Conservation (phyloP, 2,329 filamentous ascomycete species). For the Akanthomyces uredinophilus region DNA sequence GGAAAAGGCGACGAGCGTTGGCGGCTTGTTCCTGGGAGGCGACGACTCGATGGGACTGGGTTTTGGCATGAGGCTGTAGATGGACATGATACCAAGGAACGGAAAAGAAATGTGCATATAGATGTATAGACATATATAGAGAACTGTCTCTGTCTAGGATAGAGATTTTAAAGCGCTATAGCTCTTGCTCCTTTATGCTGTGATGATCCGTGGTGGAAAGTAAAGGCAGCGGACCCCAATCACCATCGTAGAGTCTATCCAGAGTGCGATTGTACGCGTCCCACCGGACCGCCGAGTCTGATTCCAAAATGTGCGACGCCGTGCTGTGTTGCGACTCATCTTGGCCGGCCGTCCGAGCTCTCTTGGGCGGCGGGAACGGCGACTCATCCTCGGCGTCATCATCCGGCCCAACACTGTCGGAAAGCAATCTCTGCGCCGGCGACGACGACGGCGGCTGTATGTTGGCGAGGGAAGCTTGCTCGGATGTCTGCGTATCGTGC, state of each 20-base stretch:
- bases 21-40: slow-evolving; percentile 32
- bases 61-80: slow-evolving; percentile 14
- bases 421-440: neutral
- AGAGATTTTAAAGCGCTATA: slow-evolving; percentile 21
- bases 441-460: neutral
- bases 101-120: neutral
- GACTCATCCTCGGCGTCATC: neutral
- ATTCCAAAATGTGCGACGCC: slow-evolving; percentile 16
- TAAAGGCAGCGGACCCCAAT: slow-evolving; percentile 29
- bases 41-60: slow-evolving; percentile 59
- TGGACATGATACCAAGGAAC: neutral
- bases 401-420: neutral
- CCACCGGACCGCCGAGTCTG: slow-evolving; percentile 23
- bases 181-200: slow-evolving; percentile 27
- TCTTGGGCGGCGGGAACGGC: neutral
- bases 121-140: no score
- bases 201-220: slow-evolving; percentile 33
- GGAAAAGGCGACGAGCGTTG: slow-evolving; percentile 35
- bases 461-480: neutral
- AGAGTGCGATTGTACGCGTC: slow-evolving; percentile 33
- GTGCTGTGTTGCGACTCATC: slow-evolving; percentile 15
- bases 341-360: neutral
- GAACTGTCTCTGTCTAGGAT: neutral
- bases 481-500: neutral
- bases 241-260: slow-evolving; percentile 22